Evolutionary conservation across 2,329 filamentous ascomycete species (phyloP).

Genomic region (Davidsoniella eucalypti): DNA sequence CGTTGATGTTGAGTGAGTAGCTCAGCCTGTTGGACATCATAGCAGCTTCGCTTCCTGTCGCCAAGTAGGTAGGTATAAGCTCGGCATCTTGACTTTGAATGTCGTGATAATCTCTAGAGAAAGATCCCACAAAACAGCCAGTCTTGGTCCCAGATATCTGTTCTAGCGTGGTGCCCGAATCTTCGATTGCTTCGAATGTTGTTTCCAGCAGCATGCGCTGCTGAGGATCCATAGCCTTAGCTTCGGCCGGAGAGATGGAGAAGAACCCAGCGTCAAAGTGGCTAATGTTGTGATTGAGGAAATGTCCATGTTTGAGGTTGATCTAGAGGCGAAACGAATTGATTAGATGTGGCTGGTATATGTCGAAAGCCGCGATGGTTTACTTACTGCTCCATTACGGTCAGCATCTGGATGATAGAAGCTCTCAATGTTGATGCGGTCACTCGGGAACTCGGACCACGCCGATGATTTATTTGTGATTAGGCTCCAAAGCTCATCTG

Average conservation of each 20-base stretch:
- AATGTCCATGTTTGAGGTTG: slow-evolving; percentile 16
- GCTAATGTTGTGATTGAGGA: slow-evolving; percentile 17
- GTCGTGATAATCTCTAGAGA: slow-evolving; percentile 16
- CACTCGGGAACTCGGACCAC: slow-evolving; percentile 25
- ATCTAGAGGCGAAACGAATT: neutral
- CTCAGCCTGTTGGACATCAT: slow-evolving; percentile 20
- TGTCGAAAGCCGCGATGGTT: neutral
- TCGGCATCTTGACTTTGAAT: slow-evolving; percentile 17
- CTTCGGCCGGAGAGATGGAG: slow-evolving; percentile 15
- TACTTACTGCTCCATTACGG: slow-evolving; percentile 5
- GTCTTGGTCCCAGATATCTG: slow-evolving; percentile 16
- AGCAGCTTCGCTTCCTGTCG: slow-evolving; percentile 18
- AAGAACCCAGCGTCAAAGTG: slow-evolving; percentile 18
- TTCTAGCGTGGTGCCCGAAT: slow-evolving; percentile 17
- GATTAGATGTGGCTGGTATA: neutral
- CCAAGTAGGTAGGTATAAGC: slow-evolving; percentile 21
- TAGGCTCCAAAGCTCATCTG: slow-evolving; percentile 28
- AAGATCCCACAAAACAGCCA: slow-evolving; percentile 20
- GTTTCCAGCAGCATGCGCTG: slow-evolving; percentile 17
- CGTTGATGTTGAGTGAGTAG: slow-evolving; percentile 22
- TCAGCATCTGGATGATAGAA: slow-evolving; percentile 21
- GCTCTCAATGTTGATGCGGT: slow-evolving; percentile 28
- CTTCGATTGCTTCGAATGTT: slow-evolving; percentile 18
- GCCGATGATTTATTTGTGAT: slow-evolving; percentile 19
- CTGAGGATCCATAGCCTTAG: slow-evolving; percentile 18